Conservation (phyloP, 1,139 yeast genomes). For the Saccharomycopsis hybrid region DNA sequence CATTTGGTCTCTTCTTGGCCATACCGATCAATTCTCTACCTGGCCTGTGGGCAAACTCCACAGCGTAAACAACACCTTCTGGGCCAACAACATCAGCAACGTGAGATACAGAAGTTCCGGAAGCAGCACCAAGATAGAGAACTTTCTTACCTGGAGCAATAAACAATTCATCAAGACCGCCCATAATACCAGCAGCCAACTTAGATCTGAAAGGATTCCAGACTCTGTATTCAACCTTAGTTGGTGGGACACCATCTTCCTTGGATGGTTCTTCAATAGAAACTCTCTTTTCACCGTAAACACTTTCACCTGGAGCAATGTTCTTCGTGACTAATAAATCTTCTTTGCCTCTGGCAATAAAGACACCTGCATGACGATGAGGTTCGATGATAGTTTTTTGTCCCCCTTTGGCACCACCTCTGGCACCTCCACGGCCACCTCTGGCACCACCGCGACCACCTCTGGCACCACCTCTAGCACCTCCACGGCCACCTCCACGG, state of each 20-base stretch:
- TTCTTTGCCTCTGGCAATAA: slow-evolving; percentile 99
- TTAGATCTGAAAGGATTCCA: slow-evolving; percentile 99
- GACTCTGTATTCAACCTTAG: slow-evolving; percentile 97
- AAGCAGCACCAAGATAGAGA: slow-evolving; percentile 96
- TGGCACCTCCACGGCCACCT: slow-evolving; percentile 72
- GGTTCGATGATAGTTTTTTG: slow-evolving; percentile 98
- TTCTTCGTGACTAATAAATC: slow-evolving; percentile 96
- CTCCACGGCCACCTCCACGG: slow-evolving; percentile 58
- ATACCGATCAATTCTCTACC: slow-evolving; percentile 98
- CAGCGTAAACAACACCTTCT: slow-evolving; percentile 97
- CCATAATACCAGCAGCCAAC: slow-evolving; percentile 99
- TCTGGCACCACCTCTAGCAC: slow-evolving; percentile 59
- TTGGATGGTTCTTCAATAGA: slow-evolving; percentile 85
- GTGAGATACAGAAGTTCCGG: slow-evolving; percentile 98
- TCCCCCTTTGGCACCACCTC: slow-evolving; percentile 79
- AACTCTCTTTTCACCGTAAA: slow-evolving; percentile 96
- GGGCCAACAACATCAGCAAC: slow-evolving; percentile 98
- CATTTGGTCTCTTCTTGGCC: slow-evolving; percentile 99
- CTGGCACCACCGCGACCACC: slow-evolving; percentile 75
- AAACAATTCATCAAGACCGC: slow-evolving; percentile 97
- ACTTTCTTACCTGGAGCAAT: slow-evolving; percentile 98
- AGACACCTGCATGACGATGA: slow-evolving; percentile 96
- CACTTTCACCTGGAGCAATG: slow-evolving; percentile 96
- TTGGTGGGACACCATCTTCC: slow-evolving; percentile 83
- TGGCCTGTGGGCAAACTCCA: slow-evolving; percentile 98